Conservation (phyloP, 2,329 filamentous ascomycete species). For the Fonsecaea multimorphosa region DNA sequence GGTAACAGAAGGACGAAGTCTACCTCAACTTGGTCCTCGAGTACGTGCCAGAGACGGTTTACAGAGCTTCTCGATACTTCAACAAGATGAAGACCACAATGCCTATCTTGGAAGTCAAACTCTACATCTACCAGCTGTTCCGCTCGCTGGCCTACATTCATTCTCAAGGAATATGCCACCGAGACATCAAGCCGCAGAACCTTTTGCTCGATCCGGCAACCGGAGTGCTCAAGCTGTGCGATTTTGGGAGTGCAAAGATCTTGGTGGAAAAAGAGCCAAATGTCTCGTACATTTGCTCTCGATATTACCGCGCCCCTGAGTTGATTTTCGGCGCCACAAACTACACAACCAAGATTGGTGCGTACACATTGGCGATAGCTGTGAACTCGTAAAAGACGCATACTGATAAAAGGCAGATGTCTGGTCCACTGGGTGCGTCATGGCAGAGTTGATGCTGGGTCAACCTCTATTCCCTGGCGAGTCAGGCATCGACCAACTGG, state of each 20-base stretch:
- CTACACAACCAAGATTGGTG: conserved; percentile 99
- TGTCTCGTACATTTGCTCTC: conserved; percentile 98
- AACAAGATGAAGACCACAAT: conserved; percentile 99
- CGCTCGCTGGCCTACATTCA: conserved; percentile 98
- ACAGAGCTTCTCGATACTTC: conserved; percentile 97
- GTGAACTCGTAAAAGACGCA: conserved; percentile 15
- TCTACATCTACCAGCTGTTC: conserved; percentile 99
- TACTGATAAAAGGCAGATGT: conserved; percentile 69
- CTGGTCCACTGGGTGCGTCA: conserved; percentile 98
- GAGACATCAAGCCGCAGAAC: conserved; percentile 99
- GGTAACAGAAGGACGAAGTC: conserved; percentile 86
- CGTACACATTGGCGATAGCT: conserved; percentile 45
- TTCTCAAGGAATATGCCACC: conserved; percentile 97
- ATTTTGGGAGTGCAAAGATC: conserved; percentile 99
- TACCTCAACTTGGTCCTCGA: conserved; percentile 98
- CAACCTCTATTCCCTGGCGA: conserved; percentile 98
- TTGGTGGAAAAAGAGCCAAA: conserved; percentile 98
- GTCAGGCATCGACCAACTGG: conserved; percentile 96
- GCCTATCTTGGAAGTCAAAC: conserved; percentile 97
- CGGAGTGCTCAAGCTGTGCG: conserved; percentile 94
- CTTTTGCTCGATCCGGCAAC: conserved; percentile 89
- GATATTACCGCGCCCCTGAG: conserved; percentile 97
- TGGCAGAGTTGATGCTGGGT: conserved; percentile 98
- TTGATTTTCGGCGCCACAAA: conserved; percentile 98
- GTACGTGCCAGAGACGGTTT: conserved; percentile 97